These are phyloP conservation scores for Pelargonium nanum DNA, from an alignment of 345 rosid genomes.

Conservation along the genomic window DNA sequence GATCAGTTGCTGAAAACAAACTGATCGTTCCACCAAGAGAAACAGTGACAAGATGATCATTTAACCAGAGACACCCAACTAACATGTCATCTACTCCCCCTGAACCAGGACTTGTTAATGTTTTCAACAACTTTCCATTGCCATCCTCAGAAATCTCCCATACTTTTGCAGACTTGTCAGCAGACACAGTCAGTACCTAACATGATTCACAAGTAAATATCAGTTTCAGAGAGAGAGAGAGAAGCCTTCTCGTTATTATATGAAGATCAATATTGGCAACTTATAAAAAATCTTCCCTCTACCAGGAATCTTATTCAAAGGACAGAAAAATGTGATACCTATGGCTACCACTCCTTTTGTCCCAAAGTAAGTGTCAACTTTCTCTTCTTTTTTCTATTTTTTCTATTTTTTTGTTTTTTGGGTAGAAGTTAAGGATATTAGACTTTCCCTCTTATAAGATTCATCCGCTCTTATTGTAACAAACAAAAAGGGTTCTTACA, in stretches of 20 bases:
- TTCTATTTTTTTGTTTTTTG: too few species aligned
- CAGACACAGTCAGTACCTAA: slow-evolving; percentile 84
- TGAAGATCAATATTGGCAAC: not conserved
- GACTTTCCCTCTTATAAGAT: too few species aligned
- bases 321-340: too few species aligned
- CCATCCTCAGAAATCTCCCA: slow-evolving; percentile 82
- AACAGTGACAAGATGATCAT: slow-evolving; percentile 72
- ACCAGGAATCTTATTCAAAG: too few species aligned
- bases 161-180: slow-evolving; percentile 91
- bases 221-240: slow-evolving; percentile 1
- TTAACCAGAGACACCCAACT: slow-evolving; percentile 93
- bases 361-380: too few species aligned
- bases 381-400: too few species aligned
- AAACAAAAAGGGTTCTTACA: too few species aligned
- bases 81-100: slow-evolving; percentile 94
- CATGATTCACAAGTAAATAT: slow-evolving; percentile 6
- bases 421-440: too few species aligned
- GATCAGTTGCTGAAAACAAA: slow-evolving; percentile 65
- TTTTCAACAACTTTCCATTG: slow-evolving; percentile 54
- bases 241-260: not conserved
- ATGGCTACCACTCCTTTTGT: too few species aligned
- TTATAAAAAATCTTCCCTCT: too few species aligned
- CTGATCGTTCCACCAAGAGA: slow-evolving; percentile 88
- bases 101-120: slow-evolving; percentile 50
- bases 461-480: too few species aligned